phyloP scores from a whole-genome alignment of 768 basidiomycete species.

The Lactarius indigo region DNA sequence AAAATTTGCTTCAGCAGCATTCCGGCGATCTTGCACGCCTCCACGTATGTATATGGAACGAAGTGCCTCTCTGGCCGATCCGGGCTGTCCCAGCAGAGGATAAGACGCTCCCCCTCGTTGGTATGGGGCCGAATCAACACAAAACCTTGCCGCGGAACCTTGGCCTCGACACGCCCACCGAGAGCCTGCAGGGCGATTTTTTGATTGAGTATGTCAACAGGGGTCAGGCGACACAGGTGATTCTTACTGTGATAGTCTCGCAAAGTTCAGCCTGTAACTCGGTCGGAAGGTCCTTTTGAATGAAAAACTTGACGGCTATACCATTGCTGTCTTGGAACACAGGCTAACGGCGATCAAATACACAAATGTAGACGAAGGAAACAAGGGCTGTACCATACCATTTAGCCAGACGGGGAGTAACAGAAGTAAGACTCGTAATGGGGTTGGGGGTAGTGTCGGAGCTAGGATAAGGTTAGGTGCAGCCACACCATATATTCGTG shows the following conservation, averaged over 20 bases:
- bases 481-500: conserved; percentile 11
- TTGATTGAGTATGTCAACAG: conserved; percentile 2
- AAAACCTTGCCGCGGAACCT: conserved; percentile 75
- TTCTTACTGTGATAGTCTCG: conserved; percentile 65
- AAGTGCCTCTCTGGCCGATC: conserved; percentile 75
- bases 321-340: conserved; percentile 70
- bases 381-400: conserved; percentile 20
- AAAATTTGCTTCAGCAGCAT: conserved; percentile 76
- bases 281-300: conserved; percentile 72
- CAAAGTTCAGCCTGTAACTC: conserved; percentile 68
- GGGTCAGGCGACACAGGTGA: neutral
- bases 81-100: conserved; percentile 62
- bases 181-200: conserved; percentile 44
- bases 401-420: conserved; percentile 6
- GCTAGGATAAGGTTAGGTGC: conserved; percentile 29
- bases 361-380: neutral
- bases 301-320: conserved; percentile 75
- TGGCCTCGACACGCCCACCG: conserved; percentile 73
- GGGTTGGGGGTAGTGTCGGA: conserved; percentile 28
- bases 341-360: conserved; percentile 39
- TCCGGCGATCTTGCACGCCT: conserved; percentile 79
- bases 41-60: conserved; percentile 78
- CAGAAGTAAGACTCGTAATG: conserved; percentile 25
- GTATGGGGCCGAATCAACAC: conserved; percentile 67
- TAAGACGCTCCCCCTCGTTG: conserved; percentile 69